These are phyloP conservation scores for Salpingoeca rosetta DNA, from an alignment of 78 protist genomes.

Conservation along the genomic window DNA sequence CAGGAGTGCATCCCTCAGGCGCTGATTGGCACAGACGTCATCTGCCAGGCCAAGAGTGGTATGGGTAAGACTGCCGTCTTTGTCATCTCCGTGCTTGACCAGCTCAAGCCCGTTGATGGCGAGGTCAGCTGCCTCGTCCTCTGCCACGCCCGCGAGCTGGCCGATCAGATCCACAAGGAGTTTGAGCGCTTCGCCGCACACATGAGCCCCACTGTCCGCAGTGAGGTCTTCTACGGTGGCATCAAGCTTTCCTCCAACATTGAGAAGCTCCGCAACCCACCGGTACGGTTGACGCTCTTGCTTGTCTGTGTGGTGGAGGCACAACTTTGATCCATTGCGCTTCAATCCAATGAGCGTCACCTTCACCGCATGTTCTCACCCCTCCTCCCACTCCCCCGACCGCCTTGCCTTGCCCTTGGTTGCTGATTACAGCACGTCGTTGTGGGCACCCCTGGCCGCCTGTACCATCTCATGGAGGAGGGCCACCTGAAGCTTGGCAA, in stretches of 20 bases:
- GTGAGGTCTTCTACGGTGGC: constrained; percentile 92
- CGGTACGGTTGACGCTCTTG: too few relatives aligned
- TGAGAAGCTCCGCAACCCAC: constrained; percentile 3
- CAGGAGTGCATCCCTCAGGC: constrained; percentile 94
- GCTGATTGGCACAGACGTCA: constrained; percentile 82
- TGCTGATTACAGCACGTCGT: constrained; percentile 53
- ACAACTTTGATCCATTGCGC: too few relatives aligned
- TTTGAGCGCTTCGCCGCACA: constrained; percentile 86
- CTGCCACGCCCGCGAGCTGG: constrained; percentile 96
- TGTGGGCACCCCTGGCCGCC: constrained; percentile 98
- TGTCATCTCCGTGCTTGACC: constrained; percentile 87
- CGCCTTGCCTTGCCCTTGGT: neutral
- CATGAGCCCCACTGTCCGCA: constrained; percentile 54
- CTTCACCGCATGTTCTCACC: too few relatives aligned
- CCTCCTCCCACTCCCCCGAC: too few relatives aligned
- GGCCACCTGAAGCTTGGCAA: constrained; percentile 43
- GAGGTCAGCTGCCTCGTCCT: constrained; percentile 67
- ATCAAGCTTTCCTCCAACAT: too few relatives aligned
- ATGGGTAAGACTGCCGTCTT: constrained; percentile 99
- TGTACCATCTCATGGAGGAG: constrained; percentile 34
- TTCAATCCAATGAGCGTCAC: too few relatives aligned
- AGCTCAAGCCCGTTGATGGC: constrained; percentile 44
- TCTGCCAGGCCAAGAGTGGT: constrained; percentile 95
- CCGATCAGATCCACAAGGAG: constrained; percentile 90
- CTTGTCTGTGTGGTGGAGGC: too few relatives aligned